Evolutionary conservation across 768 basidiomycete species (phyloP).

Genomic region (Austroboletus festivus): DNA sequence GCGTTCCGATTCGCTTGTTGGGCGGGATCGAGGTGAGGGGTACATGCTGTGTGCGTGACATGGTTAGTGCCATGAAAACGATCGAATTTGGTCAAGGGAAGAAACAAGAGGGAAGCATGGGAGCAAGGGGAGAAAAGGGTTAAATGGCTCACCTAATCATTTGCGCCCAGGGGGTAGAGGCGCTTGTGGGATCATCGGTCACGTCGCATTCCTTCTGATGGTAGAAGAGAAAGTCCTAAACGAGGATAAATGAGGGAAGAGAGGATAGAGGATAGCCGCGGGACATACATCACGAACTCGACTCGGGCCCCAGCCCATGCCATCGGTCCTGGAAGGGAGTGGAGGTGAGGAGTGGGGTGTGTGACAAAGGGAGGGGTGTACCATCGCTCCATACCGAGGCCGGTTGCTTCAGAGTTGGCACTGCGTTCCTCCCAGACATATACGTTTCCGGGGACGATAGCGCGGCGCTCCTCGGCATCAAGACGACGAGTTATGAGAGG

Average conservation of each 20-base stretch:
- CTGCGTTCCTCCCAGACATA: conserved; percentile 90
- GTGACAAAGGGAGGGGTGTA: conserved; percentile 26
- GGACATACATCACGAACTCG: conserved; percentile 51
- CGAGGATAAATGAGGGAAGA: conserved; percentile 4
- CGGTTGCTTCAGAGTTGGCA: conserved; percentile 76
- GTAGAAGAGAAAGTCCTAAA: conserved; percentile 55
- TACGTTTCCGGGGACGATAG: conserved; percentile 72
- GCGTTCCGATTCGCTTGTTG: conserved; percentile 38
- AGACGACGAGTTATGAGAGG: conserved; percentile 79
- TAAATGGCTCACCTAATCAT: conserved; percentile 56
- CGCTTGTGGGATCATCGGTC: conserved; percentile 36
- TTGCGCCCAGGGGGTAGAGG: conserved; percentile 72
- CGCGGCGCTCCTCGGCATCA: conserved; percentile 76
- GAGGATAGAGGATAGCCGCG: not conserved
- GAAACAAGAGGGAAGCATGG: conserved; percentile 20
- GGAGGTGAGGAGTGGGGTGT: not conserved
- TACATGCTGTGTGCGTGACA: conserved; percentile 30
- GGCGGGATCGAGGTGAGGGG: conserved; percentile 40
- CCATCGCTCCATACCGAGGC: conserved; percentile 87
- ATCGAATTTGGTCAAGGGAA: conserved; percentile 34
- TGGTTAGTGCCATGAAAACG: conserved; percentile 13
- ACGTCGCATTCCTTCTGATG: conserved; percentile 47
- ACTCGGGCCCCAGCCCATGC: conserved; percentile 85
- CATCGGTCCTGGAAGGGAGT: conserved; percentile 44
- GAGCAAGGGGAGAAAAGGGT: conserved; percentile 7